Base-by-base conservation (phyloP, 2,329 filamentous ascomycete genomes). In the Trichoderma endophyticum region DNA sequence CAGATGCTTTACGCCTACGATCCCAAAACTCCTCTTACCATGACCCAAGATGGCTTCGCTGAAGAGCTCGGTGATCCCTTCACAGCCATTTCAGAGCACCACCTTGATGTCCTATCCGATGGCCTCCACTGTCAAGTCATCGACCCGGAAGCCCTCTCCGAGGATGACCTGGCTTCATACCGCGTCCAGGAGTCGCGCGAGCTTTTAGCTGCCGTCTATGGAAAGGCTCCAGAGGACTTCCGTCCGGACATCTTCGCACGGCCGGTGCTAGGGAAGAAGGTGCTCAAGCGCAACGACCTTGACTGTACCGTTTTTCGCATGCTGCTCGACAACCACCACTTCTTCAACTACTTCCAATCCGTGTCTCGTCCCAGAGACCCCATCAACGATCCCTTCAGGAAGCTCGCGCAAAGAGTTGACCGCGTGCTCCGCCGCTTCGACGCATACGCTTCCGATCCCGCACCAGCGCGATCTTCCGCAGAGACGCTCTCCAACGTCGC, bases 301-400 rank as follows among this genome's bases (percentile, higher is more conserved):
- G 85, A 86, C 73, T 80, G 81, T 59, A 87, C 86, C 3, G 77
- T 89, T 15, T 84, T 87, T 73, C 84, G 84, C 66, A 87, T 89
- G 79, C 81, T 89, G 18, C 80, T 88, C 26, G 82, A 84, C 73
- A 88, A 88, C 75, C 82, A 87, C 76, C 83, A 85, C 54, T 85
- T 89, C 79, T 87, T 89, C 76, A 80, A 85, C 66, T 85, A 87
- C 79, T 86, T 89, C 72, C 81, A 84, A 60, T 82, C 83, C 18
- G 79, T 83, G 9, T 82, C 85, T 69, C 79, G 80, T n/a, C 81
- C 86, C 3, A 78, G 80, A 61, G 85, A 86, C 71, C 79, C 80
- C 28, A 79, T 84, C 39, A 83, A 82, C 54, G 84, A 86, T 73
- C 81, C 81, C 4, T 88, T 88, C 72, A 82, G 83, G 63, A 83